Conservation (phyloP, 2,329 filamentous ascomycete genomes). For the Lithohypha guttulata region DNA sequence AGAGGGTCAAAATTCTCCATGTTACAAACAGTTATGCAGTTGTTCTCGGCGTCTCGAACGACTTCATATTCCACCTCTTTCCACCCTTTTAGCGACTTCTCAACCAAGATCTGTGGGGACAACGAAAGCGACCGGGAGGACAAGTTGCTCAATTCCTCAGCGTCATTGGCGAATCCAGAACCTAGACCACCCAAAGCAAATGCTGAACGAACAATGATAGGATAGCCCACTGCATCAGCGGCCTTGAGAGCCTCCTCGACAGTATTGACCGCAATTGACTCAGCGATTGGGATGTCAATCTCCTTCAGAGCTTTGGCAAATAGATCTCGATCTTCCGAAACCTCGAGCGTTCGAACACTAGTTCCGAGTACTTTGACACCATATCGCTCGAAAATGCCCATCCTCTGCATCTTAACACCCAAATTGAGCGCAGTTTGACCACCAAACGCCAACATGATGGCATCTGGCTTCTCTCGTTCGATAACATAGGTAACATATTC, state of each 20-base stretch:
- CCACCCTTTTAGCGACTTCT: conserved; percentile 98
- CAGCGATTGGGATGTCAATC: conserved; percentile 93
- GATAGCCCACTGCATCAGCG: conserved; percentile 79
- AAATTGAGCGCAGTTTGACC: conserved; percentile 95
- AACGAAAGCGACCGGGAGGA: conserved; percentile 85
- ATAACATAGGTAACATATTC: conserved; percentile 98
- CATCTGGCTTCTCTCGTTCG: conserved; percentile 88
- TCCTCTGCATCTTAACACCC: conserved; percentile 93
- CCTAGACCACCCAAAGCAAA: conserved; percentile 94
- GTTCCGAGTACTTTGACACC: conserved; percentile 93
- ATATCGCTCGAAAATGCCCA: conserved; percentile 90
- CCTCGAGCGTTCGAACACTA: conserved; percentile 85
- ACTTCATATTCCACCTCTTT: conserved; percentile 99
- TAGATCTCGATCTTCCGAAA: conserved; percentile 88
- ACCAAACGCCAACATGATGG: conserved; percentile 94
- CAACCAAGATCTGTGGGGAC: conserved; percentile 90
- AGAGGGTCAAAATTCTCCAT: conserved; percentile 99
- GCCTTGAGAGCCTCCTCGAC: conserved; percentile 86
- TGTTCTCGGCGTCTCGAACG: conserved; percentile 91
- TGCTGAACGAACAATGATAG: conserved; percentile 93
- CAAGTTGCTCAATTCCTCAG: conserved; percentile 87
- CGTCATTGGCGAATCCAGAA: conserved; percentile 88
- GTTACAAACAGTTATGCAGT: conserved; percentile 98
- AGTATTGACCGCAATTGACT: conserved; percentile 85
- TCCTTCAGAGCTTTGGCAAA: conserved; percentile 93